Evolutionary conservation across 768 basidiomycete species (phyloP), one percentile per base, ranked within the genome.

Genomic region (Podaxis sp.): DNA sequence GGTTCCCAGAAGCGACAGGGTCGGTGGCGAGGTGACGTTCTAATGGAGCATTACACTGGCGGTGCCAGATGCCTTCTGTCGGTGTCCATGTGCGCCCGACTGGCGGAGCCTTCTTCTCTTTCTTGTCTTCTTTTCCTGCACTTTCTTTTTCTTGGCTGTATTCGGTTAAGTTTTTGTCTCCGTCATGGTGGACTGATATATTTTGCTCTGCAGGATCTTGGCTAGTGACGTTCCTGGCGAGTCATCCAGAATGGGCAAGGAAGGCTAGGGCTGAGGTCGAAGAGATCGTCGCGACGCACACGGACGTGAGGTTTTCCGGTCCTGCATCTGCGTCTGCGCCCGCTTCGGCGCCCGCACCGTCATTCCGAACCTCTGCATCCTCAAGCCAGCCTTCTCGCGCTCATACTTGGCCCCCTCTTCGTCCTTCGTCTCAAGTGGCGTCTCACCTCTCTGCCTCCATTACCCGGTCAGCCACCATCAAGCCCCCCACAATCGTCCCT

Each of bases 211-310:
- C 69, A 80, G 90, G 89, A 42, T 89, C 87, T 33, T 93, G 90
- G 90, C 73, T 92, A 57, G 75, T 89, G 63, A 88, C 86, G 36
- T 93, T 84, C 73, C 81, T 93, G 44, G 88, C 87, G 22, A 84
- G 84, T 39, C 82, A 90, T 68, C 75, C 78, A 42, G 84, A 87
- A 66, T 92, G 89, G 88, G 79, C 84, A 51, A 73, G 75, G 52
- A 86, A 82, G 72, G 89, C 85, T n/a, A 77, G 74, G 28, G 70
- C 75, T 15, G 90, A 93, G 75, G 76, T 90, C 42, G 81, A 85
- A 68, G 74, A 73, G 11, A 78, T 92, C 33, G 73, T 90, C 38
- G 76, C 74, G 33, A 70, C 68, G n/a, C 77, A 84, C 69, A 65
- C 76, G 24, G 64, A 72, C 22, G 46, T 44, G 38, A 26, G 46